These are phyloP conservation scores for Saxispiralis lemnorum DNA, from an alignment of 495 filamentous ascomycete genomes.

Conservation along the genomic window DNA sequence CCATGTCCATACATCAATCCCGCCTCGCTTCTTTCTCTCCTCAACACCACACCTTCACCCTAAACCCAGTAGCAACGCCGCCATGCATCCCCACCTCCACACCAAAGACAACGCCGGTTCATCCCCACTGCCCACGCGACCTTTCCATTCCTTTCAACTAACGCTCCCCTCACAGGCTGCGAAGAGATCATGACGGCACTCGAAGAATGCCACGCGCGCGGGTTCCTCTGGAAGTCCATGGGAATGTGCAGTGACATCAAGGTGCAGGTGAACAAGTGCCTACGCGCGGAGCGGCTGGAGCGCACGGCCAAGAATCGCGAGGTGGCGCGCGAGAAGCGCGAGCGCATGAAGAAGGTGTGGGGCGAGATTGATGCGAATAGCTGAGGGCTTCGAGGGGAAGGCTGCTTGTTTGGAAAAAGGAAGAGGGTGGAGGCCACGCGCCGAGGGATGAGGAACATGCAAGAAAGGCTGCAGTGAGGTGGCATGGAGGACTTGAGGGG, in stretches of 20 bases:
- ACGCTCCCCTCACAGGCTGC: constrained; percentile 45
- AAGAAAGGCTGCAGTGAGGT: no score
- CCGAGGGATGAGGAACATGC: no score
- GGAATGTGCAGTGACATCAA: constrained; percentile 86
- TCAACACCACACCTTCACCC: no score
- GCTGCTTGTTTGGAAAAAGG: no score
- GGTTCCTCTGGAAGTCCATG: constrained; percentile 72
- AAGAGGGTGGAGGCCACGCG: no score
- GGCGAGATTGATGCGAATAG: constrained; percentile 64
- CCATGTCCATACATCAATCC: no score
- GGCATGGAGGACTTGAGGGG: no score
- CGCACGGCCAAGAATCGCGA: constrained; percentile 62
- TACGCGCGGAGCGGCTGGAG: constrained; percentile 59
- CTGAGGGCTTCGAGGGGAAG: constrained; percentile 20
- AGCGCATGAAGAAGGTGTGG: constrained; percentile 56
- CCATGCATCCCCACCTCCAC: constrained; percentile 94
- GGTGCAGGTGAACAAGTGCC: constrained; percentile 59
- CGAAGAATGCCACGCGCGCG: constrained; percentile 85
- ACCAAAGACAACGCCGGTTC: constrained; percentile 76
- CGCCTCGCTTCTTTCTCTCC: no score
- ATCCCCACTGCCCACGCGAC: constrained; percentile 13
- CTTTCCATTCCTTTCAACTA: constrained; percentile 1
- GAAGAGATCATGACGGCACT: constrained; percentile 81
- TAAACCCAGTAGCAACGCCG: no score
- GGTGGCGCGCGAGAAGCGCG: constrained; percentile 46